These are phyloP conservation scores for Cladosporium sp. DNA, from an alignment of 2,329 filamentous ascomycete species.

Conservation along the genomic window DNA sequence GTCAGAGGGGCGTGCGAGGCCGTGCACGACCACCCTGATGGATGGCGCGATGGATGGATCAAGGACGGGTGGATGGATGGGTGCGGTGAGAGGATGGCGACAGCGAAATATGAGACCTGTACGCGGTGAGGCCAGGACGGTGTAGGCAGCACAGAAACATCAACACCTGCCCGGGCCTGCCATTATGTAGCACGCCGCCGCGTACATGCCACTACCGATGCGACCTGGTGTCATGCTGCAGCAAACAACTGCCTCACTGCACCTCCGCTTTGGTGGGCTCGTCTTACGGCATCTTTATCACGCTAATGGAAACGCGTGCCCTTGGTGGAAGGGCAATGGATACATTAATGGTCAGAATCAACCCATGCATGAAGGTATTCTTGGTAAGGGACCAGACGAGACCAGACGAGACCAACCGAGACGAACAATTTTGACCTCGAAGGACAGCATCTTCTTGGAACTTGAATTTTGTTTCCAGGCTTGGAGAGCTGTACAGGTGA, in stretches of 20 bases:
- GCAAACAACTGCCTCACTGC: neutral
- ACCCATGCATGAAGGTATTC: too few species aligned
- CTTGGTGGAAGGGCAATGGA: neutral
- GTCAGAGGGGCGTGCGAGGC: neutral
- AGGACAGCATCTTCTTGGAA: too few species aligned
- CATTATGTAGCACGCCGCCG: neutral
- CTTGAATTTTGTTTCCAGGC: too few species aligned
- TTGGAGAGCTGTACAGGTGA: too few species aligned
- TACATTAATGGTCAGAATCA: neutral
- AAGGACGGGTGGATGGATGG: neutral
- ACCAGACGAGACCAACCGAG: too few species aligned
- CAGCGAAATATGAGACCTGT: neutral
- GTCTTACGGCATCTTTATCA: neutral
- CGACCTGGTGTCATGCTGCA: slow-evolving; percentile 1
- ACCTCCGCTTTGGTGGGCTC: too few species aligned
- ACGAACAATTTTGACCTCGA: too few species aligned
- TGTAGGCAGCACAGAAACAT: neutral
- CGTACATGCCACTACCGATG: neutral
- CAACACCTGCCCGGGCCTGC: neutral
- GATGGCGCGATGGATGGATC: neutral
- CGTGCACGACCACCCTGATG: neutral
- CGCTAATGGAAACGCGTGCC: neutral
- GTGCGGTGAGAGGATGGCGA: neutral
- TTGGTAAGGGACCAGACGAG: too few species aligned
- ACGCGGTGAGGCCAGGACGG: slow-evolving; percentile 2